phyloP scores from a whole-genome alignment of 148 eudicot species.

The Rheum nobile region DNA sequence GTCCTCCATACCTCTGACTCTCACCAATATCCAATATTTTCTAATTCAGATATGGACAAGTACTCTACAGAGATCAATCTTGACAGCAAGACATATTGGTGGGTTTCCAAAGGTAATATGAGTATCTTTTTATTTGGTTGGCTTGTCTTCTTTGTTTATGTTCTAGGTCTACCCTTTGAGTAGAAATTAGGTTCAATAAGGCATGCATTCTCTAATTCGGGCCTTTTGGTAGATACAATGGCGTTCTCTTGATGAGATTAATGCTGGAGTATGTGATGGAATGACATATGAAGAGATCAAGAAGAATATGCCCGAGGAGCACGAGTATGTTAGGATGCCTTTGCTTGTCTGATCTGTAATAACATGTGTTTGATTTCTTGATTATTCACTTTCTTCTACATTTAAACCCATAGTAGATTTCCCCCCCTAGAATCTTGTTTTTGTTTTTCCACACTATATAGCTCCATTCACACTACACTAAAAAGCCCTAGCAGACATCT shows the following conservation, averaged over 20 bases:
- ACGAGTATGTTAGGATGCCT: slow-evolving; percentile 44
- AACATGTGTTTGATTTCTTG: background rate
- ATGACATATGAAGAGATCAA: slow-evolving; percentile 92
- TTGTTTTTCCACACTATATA: background rate
- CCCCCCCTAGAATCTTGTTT: background rate
- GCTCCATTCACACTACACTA: background rate
- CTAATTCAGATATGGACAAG: slow-evolving; percentile 82
- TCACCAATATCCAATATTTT: slow-evolving; percentile 3
- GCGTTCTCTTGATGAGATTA: slow-evolving; percentile 98
- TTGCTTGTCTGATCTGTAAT: background rate
- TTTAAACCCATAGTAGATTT: background rate
- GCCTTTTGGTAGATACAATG: slow-evolving; percentile 66
- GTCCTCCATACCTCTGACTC: background rate
- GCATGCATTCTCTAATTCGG: background rate
- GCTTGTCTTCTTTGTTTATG: background rate
- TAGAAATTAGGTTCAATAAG: background rate
- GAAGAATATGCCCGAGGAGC: slow-evolving; percentile 95
- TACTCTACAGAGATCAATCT: slow-evolving; percentile 89
- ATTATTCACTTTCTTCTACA: background rate
- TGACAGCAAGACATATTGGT: slow-evolving; percentile 72
- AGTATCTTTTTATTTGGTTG: background rate
- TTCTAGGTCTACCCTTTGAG: background rate
- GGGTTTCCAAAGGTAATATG: slow-evolving; percentile 83
- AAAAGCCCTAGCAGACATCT: background rate
- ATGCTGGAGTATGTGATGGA: slow-evolving; percentile 97